Evolutionary conservation across 352 stramenopile genomes (phyloP).

Genomic region (Chrysophaeum taylorii): DNA sequence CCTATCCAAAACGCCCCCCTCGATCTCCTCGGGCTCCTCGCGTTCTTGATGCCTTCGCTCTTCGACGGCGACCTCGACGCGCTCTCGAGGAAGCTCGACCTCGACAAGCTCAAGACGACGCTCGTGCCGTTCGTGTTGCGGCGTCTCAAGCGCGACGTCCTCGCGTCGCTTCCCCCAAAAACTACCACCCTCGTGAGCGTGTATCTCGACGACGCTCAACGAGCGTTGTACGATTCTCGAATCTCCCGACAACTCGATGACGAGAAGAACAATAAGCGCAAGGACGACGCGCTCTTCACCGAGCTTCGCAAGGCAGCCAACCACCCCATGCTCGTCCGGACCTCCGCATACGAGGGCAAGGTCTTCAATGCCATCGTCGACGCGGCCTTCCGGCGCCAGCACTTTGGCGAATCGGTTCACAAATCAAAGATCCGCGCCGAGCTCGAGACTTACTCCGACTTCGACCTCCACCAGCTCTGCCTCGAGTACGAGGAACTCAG

Average conservation of each 20-base stretch:
- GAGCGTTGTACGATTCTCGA: slow-evolving; percentile 69
- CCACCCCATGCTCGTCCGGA: slow-evolving; percentile 83
- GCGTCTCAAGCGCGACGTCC: slow-evolving; percentile 85
- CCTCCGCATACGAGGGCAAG: slow-evolving; percentile 53
- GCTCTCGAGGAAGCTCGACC: slow-evolving; percentile 9
- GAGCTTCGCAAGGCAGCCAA: slow-evolving; percentile 92
- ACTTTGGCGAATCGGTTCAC: slow-evolving; percentile 59
- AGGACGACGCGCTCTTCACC: slow-evolving; percentile 66
- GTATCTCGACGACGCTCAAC: slow-evolving; percentile 55
- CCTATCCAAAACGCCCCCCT: slow-evolving; percentile 76
- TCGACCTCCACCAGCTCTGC: slow-evolving; percentile 83
- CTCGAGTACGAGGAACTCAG: slow-evolving; percentile 68
- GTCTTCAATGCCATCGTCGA: slow-evolving; percentile 64
- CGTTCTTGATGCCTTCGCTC: slow-evolving; percentile 78
- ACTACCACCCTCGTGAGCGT: slow-evolving; percentile 63
- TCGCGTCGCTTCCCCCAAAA: slow-evolving; percentile 56
- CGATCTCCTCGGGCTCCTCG: slow-evolving; percentile 70
- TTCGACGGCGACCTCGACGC: slow-evolving; percentile 50
- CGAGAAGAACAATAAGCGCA: slow-evolving; percentile 27
- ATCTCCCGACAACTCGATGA: slow-evolving; percentile 49
- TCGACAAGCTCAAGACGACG: slow-evolving; percentile 54
- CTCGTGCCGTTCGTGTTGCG: slow-evolving; percentile 93
- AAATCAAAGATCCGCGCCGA: slow-evolving; percentile 74
- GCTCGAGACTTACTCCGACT: slow-evolving; percentile 83
- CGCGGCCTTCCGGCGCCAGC: slow-evolving; percentile 51